Conservation (phyloP, 306 rosid species). For the Glycine latifolia region DNA sequence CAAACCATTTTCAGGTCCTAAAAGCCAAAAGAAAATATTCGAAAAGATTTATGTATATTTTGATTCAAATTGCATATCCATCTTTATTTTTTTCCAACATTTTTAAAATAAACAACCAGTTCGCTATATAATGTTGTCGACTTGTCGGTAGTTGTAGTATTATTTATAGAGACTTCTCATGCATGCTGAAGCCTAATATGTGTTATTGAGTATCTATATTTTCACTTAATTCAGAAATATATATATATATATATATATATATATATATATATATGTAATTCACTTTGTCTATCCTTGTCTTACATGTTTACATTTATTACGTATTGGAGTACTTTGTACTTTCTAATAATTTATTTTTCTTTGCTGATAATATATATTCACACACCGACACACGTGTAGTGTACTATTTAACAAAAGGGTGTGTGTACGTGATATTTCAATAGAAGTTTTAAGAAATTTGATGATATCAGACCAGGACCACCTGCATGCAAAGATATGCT, state of each 20-base stretch:
- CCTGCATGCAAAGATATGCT: not conserved
- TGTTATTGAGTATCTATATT: too few relatives aligned
- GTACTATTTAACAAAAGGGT: not conserved
- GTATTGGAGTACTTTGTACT: not conserved
- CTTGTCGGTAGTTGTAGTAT: not conserved
- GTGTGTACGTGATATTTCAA: not conserved
- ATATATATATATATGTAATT: not conserved
- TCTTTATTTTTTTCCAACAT: not conserved
- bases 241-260: too few relatives aligned
- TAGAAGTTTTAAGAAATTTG: not conserved
- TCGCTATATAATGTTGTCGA: not conserved
- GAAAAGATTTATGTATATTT: not conserved
- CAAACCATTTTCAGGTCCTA: not conserved
- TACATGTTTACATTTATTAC: not conserved
- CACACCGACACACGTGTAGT: not conserved
- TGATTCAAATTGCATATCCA: not conserved
- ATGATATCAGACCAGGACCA: not conserved
- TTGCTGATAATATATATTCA: not conserved
- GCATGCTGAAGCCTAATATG: not conserved
- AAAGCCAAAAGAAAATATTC: slow-evolving; percentile 1
- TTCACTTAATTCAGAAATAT: too few relatives aligned
- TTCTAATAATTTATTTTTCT: not conserved
- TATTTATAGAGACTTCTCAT: not conserved
- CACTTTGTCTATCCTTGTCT: not conserved
- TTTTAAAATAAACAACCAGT: not conserved